A percentile compares a stretch with the other conserved stretches of the same genome.
phyloP scores from a whole-genome alignment of 2,329 filamentous ascomycete genomes.

The Nothophaeocryptopus gaeumannii region DNA sequence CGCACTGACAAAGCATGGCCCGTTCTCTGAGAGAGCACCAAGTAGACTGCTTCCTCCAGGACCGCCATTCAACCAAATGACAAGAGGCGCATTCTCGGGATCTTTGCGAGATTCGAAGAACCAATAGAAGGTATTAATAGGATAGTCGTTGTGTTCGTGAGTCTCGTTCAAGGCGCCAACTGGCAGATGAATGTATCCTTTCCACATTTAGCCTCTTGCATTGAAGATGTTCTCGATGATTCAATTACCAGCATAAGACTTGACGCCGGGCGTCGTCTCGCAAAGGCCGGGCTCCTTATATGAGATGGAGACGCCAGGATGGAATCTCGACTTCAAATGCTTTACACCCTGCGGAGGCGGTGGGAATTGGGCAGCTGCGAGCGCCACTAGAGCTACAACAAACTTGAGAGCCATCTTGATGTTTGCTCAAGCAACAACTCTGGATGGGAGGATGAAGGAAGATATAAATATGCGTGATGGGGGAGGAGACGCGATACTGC shows the following conservation, averaged over 20 bases:
- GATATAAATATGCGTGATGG: background rate
- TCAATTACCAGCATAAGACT: conserved; percentile 40
- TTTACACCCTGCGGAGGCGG: conserved; percentile 36
- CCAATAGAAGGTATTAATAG: conserved; percentile 56
- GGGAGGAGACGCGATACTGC: no score
- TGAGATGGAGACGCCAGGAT: conserved; percentile 46
- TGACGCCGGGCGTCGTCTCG: conserved; percentile 53
- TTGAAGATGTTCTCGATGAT: background rate
- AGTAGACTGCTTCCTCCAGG: conserved; percentile 56
- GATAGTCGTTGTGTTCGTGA: conserved; percentile 44
- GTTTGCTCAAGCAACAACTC: background rate
- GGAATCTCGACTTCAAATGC: conserved; percentile 38
- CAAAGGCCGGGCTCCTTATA: conserved; percentile 55
- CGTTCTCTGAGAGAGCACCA: conserved; percentile 40
- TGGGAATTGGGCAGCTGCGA: conserved; percentile 20
- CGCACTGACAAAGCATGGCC: conserved; percentile 42
- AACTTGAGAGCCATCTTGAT: background rate
- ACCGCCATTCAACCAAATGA: conserved; percentile 61
- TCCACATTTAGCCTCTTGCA: conserved; percentile 12
- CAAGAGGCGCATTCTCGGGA: conserved; percentile 54
- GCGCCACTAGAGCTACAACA: background rate
- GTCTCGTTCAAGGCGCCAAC: conserved; percentile 30
- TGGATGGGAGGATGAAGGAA: background rate
- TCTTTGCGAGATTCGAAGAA: conserved; percentile 61
- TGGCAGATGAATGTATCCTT: conserved; percentile 39